Conservation (phyloP, 352 stramenopile genomes). For the Phytophthora rubi region DNA sequence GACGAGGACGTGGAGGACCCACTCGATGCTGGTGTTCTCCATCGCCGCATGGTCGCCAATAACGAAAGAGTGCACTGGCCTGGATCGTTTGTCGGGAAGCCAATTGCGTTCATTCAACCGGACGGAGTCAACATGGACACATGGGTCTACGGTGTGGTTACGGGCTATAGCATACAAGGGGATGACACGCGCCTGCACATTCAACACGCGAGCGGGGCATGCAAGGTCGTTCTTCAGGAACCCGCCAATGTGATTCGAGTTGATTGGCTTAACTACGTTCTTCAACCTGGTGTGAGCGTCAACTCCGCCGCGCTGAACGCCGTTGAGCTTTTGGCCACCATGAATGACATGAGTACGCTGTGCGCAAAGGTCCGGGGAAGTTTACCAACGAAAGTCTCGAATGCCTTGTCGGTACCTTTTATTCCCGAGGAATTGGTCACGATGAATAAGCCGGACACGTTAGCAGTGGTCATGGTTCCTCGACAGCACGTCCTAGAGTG, state of each 20-base stretch:
- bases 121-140: not conserved
- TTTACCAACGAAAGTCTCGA: not conserved
- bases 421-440: not conserved
- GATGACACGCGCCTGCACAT: not conserved
- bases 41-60: not conserved
- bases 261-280: constrained; percentile 12
- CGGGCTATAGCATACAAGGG: constrained; percentile 7
- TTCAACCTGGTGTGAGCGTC: not conserved
- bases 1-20: too few species aligned
- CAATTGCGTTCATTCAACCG: constrained; percentile 11
- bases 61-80: constrained; percentile 8
- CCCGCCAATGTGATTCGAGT: not conserved
- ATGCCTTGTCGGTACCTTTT: not conserved
- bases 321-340: not conserved
- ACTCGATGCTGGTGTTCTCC: too few species aligned
- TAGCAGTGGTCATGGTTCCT: constrained; percentile 1
- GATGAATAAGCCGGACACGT: constrained; percentile 3
- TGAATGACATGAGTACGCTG: not conserved
- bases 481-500: constrained; percentile 13
- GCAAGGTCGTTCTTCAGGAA: not conserved
- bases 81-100: constrained; percentile 11
- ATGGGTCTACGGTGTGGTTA: constrained; percentile 15
- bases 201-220: not conserved
- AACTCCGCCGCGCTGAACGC: not conserved
- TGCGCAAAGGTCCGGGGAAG: not conserved